Evolutionary conservation across 1,139 yeast genomes (phyloP).

Genomic region (Sugiyamaella novakii): DNA sequence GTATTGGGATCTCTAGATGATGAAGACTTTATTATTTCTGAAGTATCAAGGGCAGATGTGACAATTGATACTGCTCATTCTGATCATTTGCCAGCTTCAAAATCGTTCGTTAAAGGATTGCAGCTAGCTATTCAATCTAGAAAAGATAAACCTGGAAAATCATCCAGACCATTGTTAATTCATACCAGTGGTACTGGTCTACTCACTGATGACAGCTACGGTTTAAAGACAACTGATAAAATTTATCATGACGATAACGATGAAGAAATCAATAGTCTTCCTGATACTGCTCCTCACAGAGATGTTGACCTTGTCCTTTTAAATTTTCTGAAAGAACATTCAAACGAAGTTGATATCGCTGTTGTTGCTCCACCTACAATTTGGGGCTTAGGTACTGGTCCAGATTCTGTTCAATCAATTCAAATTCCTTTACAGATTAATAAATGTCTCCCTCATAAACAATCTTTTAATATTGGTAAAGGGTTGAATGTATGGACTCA

Average conservation of each 20-base stretch:
- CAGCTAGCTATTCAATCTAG: slow-evolving; percentile 20
- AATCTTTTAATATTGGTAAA: slow-evolving; percentile 42
- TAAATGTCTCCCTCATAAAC: slow-evolving; percentile 36
- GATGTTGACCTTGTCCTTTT: slow-evolving; percentile 42
- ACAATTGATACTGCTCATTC: slow-evolving; percentile 47
- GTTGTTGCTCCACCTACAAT: slow-evolving; percentile 36
- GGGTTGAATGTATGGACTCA: slow-evolving; percentile 48
- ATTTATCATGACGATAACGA: slow-evolving; percentile 42
- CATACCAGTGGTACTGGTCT: slow-evolving; percentile 50
- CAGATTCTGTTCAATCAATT: slow-evolving; percentile 41
- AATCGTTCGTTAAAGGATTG: slow-evolving; percentile 33
- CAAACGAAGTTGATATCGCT: slow-evolving; percentile 25
- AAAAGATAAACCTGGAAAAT: slow-evolving; percentile 23
- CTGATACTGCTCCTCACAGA: slow-evolving; percentile 45
- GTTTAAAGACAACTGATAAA: slow-evolving; percentile 35
- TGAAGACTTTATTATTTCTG: slow-evolving; percentile 34
- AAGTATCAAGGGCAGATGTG: slow-evolving; percentile 39
- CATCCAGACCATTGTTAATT: slow-evolving; percentile 39
- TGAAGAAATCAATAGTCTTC: slow-evolving; percentile 42
- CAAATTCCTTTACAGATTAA: slow-evolving; percentile 44
- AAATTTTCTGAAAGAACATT: slow-evolving; percentile 22
- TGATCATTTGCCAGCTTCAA: slow-evolving; percentile 44
- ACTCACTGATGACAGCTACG: slow-evolving; percentile 37
- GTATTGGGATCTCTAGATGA: slow-evolving; percentile 40
- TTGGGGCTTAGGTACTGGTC: slow-evolving; percentile 45